These are phyloP conservation scores for Phytopythium mirpurense DNA, from an alignment of 352 stramenopile genomes.

Conservation along the genomic window DNA sequence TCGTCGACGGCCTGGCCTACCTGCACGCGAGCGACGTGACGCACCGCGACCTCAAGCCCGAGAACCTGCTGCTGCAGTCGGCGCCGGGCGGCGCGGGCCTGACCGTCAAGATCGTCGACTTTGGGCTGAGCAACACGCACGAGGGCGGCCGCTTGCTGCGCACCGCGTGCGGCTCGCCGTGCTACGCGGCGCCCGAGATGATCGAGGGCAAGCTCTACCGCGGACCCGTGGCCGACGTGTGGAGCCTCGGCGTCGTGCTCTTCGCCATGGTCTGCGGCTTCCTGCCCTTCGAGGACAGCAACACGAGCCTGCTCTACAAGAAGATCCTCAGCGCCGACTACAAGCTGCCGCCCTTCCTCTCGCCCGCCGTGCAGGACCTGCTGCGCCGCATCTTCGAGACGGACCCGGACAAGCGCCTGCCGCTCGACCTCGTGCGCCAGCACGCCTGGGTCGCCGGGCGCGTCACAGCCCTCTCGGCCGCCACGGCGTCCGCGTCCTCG, in stretches of 20 bases:
- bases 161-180: slow-evolving; percentile 90
- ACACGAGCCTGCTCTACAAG: slow-evolving; percentile 90
- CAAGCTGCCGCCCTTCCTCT: slow-evolving; percentile 74
- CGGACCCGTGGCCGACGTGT: slow-evolving; percentile 85
- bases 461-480: no score
- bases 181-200: slow-evolving; percentile 92
- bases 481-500: background rate
- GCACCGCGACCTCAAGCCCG: slow-evolving; percentile 88
- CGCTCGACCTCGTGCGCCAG: slow-evolving; percentile 67
- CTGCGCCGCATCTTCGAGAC: slow-evolving; percentile 83
- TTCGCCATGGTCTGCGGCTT: slow-evolving; percentile 91
- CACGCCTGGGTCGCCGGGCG: slow-evolving; percentile 72
- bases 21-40: slow-evolving; percentile 88
- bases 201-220: slow-evolving; percentile 84
- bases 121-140: slow-evolving; percentile 90
- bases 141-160: slow-evolving; percentile 69
- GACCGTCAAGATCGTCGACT: slow-evolving; percentile 90
- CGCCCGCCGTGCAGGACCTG: slow-evolving; percentile 67
- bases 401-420: slow-evolving; percentile 73
- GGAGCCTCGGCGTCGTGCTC: slow-evolving; percentile 90
- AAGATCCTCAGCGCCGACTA: slow-evolving; percentile 90
- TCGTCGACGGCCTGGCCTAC: slow-evolving; percentile 89
- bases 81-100: slow-evolving; percentile 11
- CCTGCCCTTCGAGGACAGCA: slow-evolving; percentile 91
- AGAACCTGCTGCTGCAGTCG: slow-evolving; percentile 89